Evolutionary conservation across 768 basidiomycete species (phyloP), one percentile per base, ranked within the genome.

Genomic region (Chiua virens): DNA sequence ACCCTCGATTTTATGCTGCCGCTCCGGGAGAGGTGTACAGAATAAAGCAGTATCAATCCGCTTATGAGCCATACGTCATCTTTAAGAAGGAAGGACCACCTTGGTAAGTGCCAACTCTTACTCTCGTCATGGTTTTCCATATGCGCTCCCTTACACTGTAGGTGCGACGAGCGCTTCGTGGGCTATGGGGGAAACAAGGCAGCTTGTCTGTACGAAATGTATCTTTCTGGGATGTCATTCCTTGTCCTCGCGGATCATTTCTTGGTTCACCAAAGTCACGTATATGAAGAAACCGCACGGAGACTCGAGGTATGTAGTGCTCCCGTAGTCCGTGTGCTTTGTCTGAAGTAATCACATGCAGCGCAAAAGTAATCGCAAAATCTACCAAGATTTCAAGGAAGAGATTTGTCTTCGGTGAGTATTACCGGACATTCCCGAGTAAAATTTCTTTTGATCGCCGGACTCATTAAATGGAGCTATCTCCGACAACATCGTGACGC

Each of bases 181-280:
- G 92, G 92, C 2, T 94, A 94, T 65, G 92, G 92, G 5, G 90
- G 85, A 2, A 95, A 95, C 75, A 95, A 95, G 67, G 92, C 92
- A 2, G 92, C 93, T 10, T 94, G 92, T 63, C 76, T 93, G 34
- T 93, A 87, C 64, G 92, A 92, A 66, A 89, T 95, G 82, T 92
- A 91, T 70, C 73, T 95, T 8, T 85, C 89, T 13, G 92, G 92
- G 3, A 79, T 92, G 35, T 84, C 84, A 21, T 93, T 83, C 69
- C 90, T 86, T 63, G 89, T 95, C 23, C 78, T 94, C 13, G 75
- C 86, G 11, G 90, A 94, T 66, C 90, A 95, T 67, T 95, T 94
- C 61, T 74, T 95, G 53, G 82, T 93, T 43, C 92, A 94, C 66
- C 91, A 92, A 73, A 89, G 83, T 55, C 92, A 93, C 60, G 69